A percentile compares a stretch with the other conserved stretches of the same genome.
Evolutionary conservation across 257 asterid species (phyloP).

Genomic region (Haberlea rhodopensis): DNA sequence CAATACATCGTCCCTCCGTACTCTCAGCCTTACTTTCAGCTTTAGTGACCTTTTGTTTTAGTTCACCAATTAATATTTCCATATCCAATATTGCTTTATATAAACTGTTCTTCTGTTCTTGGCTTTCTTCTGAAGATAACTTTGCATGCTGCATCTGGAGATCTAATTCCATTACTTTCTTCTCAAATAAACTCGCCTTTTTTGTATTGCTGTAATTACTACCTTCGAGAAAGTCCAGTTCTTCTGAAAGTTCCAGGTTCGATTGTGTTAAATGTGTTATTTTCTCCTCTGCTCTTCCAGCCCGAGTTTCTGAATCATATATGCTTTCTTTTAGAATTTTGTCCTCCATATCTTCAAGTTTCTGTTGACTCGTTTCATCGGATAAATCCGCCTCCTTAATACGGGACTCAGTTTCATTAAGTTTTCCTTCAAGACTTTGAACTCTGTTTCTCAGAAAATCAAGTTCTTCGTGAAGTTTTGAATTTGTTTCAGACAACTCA

Average conservation of each 20-base stretch:
- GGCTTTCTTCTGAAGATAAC: conserved; percentile 81
- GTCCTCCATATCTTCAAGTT: no score
- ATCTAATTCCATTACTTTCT: conserved; percentile 64
- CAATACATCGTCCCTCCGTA: conserved; percentile 56
- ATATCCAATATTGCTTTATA: conserved; percentile 95
- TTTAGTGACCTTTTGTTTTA: conserved; percentile 65
- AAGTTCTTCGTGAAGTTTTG: conserved; percentile 58
- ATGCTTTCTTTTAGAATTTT: no score
- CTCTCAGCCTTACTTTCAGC: conserved; percentile 63
- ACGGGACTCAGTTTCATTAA: no score
- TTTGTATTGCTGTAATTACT: no score
- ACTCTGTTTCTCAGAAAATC: conserved; percentile 45
- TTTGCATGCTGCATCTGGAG: conserved; percentile 60
- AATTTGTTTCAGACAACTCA: conserved; percentile 51
- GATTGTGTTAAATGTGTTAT: no score
- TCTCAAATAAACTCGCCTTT: conserved; percentile 67
- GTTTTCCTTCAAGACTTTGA: no score
- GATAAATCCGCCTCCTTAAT: no score
- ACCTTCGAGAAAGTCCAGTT: no score
- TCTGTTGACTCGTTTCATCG: no score
- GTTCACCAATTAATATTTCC: conserved; percentile 89
- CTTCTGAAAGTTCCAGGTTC: no score
- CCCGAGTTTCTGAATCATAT: no score
- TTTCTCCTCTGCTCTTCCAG: no score
- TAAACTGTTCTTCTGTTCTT: conserved; percentile 81